A percentile compares a stretch with the other conserved stretches of the same genome.
Evolutionary conservation across 331 rosid genomes (phyloP).

Genomic region (Stylosanthes scabra): DNA sequence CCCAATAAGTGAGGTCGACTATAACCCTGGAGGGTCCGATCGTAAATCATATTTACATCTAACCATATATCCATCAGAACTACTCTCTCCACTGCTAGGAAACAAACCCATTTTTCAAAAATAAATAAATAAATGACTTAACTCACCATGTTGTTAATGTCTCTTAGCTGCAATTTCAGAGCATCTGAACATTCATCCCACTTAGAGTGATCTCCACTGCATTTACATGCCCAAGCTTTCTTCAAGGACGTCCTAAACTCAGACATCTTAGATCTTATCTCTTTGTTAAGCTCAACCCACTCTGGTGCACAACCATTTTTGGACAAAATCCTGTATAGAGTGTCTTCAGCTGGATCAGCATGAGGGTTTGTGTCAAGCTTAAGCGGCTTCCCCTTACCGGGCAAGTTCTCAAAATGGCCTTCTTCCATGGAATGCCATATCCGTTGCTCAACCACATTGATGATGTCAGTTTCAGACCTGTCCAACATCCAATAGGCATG

Average conservation of each 20-base stretch:
- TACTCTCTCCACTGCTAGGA: too few relatives aligned
- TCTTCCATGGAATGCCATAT: conserved; percentile 99
- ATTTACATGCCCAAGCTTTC: conserved; percentile 61
- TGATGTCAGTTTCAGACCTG: conserved; percentile 91
- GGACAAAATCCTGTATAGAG: conserved; percentile 74
- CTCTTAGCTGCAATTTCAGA: conserved; percentile 60
- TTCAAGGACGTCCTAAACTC: conserved; percentile 69
- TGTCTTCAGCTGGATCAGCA: conserved; percentile 93
- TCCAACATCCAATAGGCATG: conserved; percentile 17
- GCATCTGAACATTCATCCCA: conserved; percentile 66
- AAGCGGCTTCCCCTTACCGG: conserved; percentile 94
- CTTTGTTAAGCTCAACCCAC: conserved; percentile 96
- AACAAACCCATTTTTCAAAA: not conserved
- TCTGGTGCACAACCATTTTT: conserved; percentile 88
- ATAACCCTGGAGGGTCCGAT: too few relatives aligned
- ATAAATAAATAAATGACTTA: not conserved
- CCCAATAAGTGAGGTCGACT: too few relatives aligned
- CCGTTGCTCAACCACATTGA: conserved; percentile 87
- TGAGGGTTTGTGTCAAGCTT: conserved; percentile 77
- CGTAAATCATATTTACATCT: too few relatives aligned
- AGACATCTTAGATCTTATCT: conserved; percentile 64
- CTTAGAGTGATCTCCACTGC: conserved; percentile 55
- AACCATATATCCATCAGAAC: too few relatives aligned
- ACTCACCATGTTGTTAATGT: conserved; percentile 73
- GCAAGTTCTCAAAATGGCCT: conserved; percentile 90